phyloP scores from a whole-genome alignment of 257 asterid genomes.

The Hygrophila difformis region DNA sequence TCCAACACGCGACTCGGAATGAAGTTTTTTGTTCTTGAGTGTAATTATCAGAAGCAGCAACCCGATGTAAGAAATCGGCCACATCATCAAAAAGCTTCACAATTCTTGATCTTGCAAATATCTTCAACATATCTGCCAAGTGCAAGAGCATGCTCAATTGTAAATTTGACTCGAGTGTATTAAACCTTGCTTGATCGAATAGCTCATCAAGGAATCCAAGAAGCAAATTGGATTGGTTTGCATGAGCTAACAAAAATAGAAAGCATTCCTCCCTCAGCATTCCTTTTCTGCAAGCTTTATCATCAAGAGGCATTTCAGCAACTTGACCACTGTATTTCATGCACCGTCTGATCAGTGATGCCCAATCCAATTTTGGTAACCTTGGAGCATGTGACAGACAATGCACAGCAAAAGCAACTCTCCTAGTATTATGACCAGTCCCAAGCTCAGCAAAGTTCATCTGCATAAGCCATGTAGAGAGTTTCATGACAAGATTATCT shows the following conservation, averaged over 20 bases:
- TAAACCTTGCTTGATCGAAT: constrained; percentile 62
- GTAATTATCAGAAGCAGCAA: constrained; percentile 38
- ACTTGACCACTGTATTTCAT: constrained; percentile 67
- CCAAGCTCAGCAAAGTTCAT: constrained; percentile 50
- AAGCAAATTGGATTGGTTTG: constrained; percentile 58
- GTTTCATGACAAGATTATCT: constrained; percentile 71
- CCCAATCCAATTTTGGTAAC: constrained; percentile 83
- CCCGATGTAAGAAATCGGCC: constrained; percentile 42
- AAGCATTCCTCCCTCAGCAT: constrained; percentile 75
- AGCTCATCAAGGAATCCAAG: constrained; percentile 80
- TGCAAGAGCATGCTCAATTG: constrained; percentile 65
- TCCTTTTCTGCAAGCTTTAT: constrained; percentile 34
- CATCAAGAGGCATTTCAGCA: constrained; percentile 30
- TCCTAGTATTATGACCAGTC: constrained; percentile 29
- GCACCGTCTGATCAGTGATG: constrained; percentile 54
- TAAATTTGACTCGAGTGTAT: constrained; percentile 70
- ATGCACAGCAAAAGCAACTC: constrained; percentile 43
- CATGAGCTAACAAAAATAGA: constrained; percentile 61
- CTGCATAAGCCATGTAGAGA: constrained; percentile 73
- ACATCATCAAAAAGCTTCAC: constrained; percentile 69
- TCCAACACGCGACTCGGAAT: constrained; percentile 81
- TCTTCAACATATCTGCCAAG: constrained; percentile 55
- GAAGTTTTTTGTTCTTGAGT: constrained; percentile 36
- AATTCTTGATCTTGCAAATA: constrained; percentile 63
- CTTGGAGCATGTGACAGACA: constrained; percentile 80